Conservation (phyloP, 352 stramenopile species). For the Albugo candida region DNA sequence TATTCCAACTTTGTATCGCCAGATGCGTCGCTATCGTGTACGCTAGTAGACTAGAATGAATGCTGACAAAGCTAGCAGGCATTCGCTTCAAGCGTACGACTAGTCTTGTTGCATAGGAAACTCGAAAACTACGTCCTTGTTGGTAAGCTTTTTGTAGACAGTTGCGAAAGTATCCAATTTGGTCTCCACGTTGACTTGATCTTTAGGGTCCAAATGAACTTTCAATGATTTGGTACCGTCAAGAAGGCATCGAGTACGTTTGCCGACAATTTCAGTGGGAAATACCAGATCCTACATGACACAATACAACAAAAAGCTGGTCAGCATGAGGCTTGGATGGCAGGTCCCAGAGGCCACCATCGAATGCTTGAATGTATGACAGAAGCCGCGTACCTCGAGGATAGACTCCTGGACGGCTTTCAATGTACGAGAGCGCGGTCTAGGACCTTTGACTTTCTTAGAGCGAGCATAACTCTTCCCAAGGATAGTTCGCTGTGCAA, state of each 20-base stretch:
- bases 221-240: slow-evolving; percentile 97
- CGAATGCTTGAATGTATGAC: slow-evolving; percentile 17
- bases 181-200: slow-evolving; percentile 98
- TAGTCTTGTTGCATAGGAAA: slow-evolving; percentile 85
- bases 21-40: too few relatives aligned
- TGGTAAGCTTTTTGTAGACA: slow-evolving; percentile 99
- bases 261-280: slow-evolving; percentile 99
- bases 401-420: slow-evolving; percentile 98
- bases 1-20: too few relatives aligned
- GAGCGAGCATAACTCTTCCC: slow-evolving; percentile 92
- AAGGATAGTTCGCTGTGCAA: slow-evolving; percentile 98
- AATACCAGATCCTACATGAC: slow-evolving; percentile 92
- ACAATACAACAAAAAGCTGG: slow-evolving; percentile 11
- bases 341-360: slow-evolving; percentile 81
- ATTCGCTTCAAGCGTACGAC: slow-evolving; percentile 5
- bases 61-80: too few relatives aligned
- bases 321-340: slow-evolving; percentile 79
- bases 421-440: slow-evolving; percentile 93
- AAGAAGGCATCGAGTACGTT: slow-evolving; percentile 94
- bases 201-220: slow-evolving; percentile 96
- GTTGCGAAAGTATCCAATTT: slow-evolving; percentile 98
- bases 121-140: slow-evolving; percentile 99
- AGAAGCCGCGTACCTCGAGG: slow-evolving; percentile 82
- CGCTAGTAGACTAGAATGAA: too few relatives aligned
- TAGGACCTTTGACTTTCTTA: slow-evolving; percentile 87